Percentiles rank a stretch among this genome's conserved stretches.
Evolutionary conservation across 192 early-diverging fungal genomes (phyloP).

Genomic region (Mortierella hygrophila): DNA sequence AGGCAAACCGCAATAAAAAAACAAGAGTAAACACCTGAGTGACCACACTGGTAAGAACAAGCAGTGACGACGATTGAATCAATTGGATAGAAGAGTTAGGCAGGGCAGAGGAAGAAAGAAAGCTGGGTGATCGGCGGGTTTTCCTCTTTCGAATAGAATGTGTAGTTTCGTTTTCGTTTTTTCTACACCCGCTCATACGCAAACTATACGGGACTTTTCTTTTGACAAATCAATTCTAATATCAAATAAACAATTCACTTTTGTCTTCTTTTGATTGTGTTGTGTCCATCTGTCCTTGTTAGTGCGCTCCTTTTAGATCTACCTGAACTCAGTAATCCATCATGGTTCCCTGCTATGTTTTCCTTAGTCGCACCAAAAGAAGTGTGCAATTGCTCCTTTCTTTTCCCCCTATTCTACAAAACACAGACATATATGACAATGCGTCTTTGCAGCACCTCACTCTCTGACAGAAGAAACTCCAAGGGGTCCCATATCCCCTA

Average conservation of each 20-base stretch:
- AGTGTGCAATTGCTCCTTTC: neutral
- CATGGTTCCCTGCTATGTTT: neutral
- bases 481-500: neutral
- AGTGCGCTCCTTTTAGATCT: neutral
- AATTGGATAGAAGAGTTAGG: neutral
- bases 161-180: neutral
- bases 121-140: neutral
- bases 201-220: neutral
- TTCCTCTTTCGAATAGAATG: neutral
- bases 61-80: neutral
- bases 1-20: neutral
- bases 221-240: constrained; percentile 2
- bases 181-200: neutral
- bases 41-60: too few relatives aligned
- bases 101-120: neutral
- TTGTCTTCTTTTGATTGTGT: neutral
- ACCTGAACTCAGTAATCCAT: neutral
- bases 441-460: neutral
- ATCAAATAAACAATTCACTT: neutral
- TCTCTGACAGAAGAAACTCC: neutral
- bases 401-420: neutral
- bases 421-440: neutral
- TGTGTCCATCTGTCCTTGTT: neutral
- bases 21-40: neutral
- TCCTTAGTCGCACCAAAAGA: neutral